Evolutionary conservation across 2,329 filamentous ascomycete species (phyloP).

Genomic region (Fusarium mangiferae): DNA sequence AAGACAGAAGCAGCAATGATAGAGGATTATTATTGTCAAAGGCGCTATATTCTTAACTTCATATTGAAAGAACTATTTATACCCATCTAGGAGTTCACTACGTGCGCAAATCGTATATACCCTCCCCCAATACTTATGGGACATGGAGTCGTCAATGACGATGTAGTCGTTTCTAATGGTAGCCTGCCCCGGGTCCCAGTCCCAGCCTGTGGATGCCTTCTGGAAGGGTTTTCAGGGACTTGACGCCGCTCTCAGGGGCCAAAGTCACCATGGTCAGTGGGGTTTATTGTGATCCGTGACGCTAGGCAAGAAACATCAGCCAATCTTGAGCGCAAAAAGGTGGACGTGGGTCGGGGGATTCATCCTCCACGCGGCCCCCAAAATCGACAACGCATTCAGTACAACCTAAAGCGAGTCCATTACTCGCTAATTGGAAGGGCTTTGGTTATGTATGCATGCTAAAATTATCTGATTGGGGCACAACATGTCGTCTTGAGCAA

Average conservation of each 20-base stretch:
- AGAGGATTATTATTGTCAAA: background rate
- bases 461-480: background rate
- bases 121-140: background rate
- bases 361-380: conserved; percentile 23
- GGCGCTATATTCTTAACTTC: background rate
- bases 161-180: background rate
- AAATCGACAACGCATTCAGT: background rate
- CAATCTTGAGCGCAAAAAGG: conserved; percentile 15
- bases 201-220: conserved; percentile 11
- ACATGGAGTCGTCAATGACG: background rate
- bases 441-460: background rate
- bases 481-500: background rate
- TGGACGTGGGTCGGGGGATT: conserved; percentile 11
- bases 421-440: background rate
- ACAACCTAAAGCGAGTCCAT: background rate
- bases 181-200: background rate
- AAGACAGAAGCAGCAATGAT: background rate
- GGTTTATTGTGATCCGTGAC: conserved; percentile 7
- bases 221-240: conserved; percentile 34
- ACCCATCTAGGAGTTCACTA: background rate
- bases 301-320: conserved; percentile 1
- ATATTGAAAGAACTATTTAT: background rate
- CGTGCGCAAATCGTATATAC: background rate
- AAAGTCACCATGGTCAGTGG: conserved; percentile 3
- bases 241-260: conserved; percentile 27